Evolutionary conservation across 2,329 filamentous ascomycete genomes (phyloP).

Genomic region (Colletotrichum sp.): DNA sequence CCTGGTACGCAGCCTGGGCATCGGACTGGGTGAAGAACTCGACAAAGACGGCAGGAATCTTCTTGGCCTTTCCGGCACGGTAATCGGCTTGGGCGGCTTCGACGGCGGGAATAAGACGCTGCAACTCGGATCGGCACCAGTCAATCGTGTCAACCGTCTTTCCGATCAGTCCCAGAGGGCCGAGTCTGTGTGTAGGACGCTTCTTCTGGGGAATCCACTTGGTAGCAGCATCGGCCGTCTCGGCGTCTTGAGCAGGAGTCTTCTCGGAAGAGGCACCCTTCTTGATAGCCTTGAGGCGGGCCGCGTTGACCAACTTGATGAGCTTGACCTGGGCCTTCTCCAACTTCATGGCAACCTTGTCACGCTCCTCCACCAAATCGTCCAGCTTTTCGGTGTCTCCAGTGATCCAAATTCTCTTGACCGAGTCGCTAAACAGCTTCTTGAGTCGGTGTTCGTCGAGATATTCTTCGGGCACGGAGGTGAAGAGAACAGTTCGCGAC

Average conservation of each 20-base stretch:
- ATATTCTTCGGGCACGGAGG: constrained; percentile 80
- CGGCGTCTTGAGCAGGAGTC: constrained; percentile 59
- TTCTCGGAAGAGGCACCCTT: constrained; percentile 54
- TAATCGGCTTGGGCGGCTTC: constrained; percentile 72
- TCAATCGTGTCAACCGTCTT: constrained; percentile 94
- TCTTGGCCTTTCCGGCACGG: constrained; percentile 66
- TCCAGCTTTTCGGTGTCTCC: constrained; percentile 79
- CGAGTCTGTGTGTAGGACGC: constrained; percentile 77
- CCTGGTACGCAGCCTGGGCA: constrained; percentile 87
- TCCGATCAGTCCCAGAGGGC: constrained; percentile 62
- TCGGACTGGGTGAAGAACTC: constrained; percentile 85
- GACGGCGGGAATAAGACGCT: constrained; percentile 73
- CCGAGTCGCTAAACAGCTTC: constrained; percentile 80
- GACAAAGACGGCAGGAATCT: constrained; percentile 83
- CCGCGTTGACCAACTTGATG: constrained; percentile 78
- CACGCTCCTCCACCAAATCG: constrained; percentile 80
- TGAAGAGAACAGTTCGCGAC: constrained; percentile 88
- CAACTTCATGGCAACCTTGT: constrained; percentile 79
- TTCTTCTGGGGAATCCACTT: constrained; percentile 77
- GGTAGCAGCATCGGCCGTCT: constrained; percentile 69
- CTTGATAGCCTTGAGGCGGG: constrained; percentile 71
- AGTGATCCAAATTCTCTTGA: constrained; percentile 84
- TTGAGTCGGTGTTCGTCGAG: constrained; percentile 78
- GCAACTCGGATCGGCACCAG: constrained; percentile 79
- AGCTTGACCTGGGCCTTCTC: constrained; percentile 88